These are phyloP conservation scores for Colletotrichum ledebouriae DNA, from an alignment of 2,329 filamentous ascomycete genomes.

Conservation along the genomic window DNA sequence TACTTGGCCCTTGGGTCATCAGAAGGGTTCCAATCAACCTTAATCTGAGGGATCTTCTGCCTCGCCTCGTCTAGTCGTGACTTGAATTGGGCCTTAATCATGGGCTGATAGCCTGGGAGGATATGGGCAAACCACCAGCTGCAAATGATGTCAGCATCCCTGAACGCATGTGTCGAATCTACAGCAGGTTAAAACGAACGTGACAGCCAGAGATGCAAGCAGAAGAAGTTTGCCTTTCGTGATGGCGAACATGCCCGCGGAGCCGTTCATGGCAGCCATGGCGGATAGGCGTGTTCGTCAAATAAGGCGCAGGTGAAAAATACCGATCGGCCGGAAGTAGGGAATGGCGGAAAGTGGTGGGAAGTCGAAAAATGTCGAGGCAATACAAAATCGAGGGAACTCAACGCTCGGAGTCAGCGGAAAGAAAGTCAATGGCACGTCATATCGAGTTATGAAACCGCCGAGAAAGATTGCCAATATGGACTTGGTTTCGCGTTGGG, in stretches of 20 bases:
- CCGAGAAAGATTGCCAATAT: constrained; percentile 25
- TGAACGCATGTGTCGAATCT: background rate
- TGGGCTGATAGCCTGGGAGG: constrained; percentile 58
- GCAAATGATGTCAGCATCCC: constrained; percentile 8
- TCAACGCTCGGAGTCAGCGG: constrained; percentile 17
- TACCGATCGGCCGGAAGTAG: background rate
- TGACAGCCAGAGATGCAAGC: constrained; percentile 52
- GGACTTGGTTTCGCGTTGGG: constrained; percentile 28
- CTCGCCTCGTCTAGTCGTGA: constrained; percentile 56
- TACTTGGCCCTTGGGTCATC: constrained; percentile 53
- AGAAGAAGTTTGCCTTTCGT: constrained; percentile 54
- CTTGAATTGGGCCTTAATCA: constrained; percentile 55
- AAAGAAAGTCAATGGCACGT: constrained; percentile 26
- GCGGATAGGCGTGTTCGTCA: constrained; percentile 10
- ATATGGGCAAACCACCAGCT: constrained; percentile 64
- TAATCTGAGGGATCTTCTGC: constrained; percentile 56
- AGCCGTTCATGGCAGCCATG: constrained; percentile 41
- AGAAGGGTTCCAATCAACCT: constrained; percentile 55
- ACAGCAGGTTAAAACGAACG: constrained; percentile 49
- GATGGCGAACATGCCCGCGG: constrained; percentile 47
- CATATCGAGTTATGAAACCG: constrained; percentile 36
- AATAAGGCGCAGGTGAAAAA: constrained; percentile 13
- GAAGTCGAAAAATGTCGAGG: constrained; percentile 12
- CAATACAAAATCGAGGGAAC: constrained; percentile 14
- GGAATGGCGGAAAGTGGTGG: constrained; percentile 1